Percentiles rank a stretch among this genome's conserved stretches.
These are phyloP conservation scores for Lachancea mirantina DNA, from an alignment of 805 yeast genomes.

Conservation along the genomic window DNA sequence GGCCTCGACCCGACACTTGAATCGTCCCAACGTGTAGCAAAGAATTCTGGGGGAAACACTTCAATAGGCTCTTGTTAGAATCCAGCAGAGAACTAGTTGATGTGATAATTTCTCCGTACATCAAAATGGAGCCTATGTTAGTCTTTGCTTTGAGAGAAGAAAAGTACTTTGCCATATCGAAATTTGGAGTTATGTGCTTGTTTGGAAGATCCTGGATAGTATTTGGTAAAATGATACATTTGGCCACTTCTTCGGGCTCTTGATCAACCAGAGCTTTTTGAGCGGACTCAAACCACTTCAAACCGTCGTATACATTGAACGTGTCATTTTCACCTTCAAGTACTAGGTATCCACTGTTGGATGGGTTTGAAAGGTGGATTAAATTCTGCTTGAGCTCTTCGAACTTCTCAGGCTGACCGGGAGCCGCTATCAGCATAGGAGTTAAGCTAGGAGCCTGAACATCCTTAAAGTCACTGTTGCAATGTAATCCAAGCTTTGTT, in stretches of 20 bases:
- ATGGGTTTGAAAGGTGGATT: conserved; percentile 10
- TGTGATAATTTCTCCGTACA: conserved; percentile 85
- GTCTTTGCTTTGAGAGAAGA: conserved; percentile 26
- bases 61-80: conserved; percentile 53
- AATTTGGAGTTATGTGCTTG: conserved; percentile 57
- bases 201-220: conserved; percentile 43
- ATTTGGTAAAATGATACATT: conserved; percentile 41
- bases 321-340: conserved; percentile 29
- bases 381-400: conserved; percentile 15
- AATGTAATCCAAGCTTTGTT: conserved; percentile 51
- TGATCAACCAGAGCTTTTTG: conserved; percentile 21
- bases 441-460: conserved; percentile 57
- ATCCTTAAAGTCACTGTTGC: conserved; percentile 47
- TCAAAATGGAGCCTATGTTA: conserved; percentile 52
- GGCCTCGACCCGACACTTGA: conserved; percentile 87
- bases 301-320: conserved; percentile 20
- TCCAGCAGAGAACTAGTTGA: conserved; percentile 81
- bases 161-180: conserved; percentile 56
- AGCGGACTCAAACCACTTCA: conserved; percentile 12
- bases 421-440: conserved; percentile 47
- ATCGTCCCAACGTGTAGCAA: conserved; percentile 53
- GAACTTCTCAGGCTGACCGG: conserved; percentile 9
- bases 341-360: conserved; percentile 38
- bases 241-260: conserved; percentile 50
- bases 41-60: conserved; percentile 35